A percentile compares a stretch with the other conserved stretches of the same genome.
Evolutionary conservation across 1,284 basidiomycete species (phyloP).

Genomic region (Vanrija sp.): DNA sequence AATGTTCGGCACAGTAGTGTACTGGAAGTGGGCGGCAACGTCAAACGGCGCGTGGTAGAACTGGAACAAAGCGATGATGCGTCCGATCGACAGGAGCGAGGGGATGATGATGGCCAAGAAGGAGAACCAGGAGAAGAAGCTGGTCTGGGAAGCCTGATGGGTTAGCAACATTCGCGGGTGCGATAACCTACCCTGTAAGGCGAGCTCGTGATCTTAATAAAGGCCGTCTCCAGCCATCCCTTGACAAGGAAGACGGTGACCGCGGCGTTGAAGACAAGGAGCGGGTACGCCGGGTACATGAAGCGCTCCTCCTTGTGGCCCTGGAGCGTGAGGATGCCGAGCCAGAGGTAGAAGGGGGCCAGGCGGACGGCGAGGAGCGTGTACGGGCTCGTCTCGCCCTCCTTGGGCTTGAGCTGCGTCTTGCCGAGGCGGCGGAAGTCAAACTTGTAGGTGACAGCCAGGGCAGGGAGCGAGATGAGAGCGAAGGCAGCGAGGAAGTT

Average conservation of each 20-base stretch:
- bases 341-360: slow-evolving; percentile 84
- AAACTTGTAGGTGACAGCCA: slow-evolving; percentile 68
- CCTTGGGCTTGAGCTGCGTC: slow-evolving; percentile 55
- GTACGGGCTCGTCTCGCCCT: slow-evolving; percentile 66
- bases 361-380: slow-evolving; percentile 70
- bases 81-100: slow-evolving; percentile 67
- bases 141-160: slow-evolving; percentile 57
- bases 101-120: slow-evolving; percentile 63
- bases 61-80: slow-evolving; percentile 72
- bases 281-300: slow-evolving; percentile 89
- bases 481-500: slow-evolving; percentile 80
- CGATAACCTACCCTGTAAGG: slow-evolving; percentile 64
- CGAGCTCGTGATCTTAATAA: slow-evolving; percentile 69
- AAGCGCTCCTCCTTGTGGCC: slow-evolving; percentile 97
- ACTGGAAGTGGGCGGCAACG: slow-evolving; percentile 68
- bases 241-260: slow-evolving; percentile 74
- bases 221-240: slow-evolving; percentile 78
- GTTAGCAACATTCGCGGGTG: slow-evolving; percentile 41
- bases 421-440: slow-evolving; percentile 76
- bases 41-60: slow-evolving; percentile 91
- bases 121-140: slow-evolving; percentile 72
- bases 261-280: slow-evolving; percentile 91
- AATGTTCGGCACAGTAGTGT: slow-evolving; percentile 71
- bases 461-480: slow-evolving; percentile 69
- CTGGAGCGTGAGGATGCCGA: slow-evolving; percentile 71